Conservation (phyloP, 2,329 filamentous ascomycete genomes). For the Botrytis cinerea region DNA sequence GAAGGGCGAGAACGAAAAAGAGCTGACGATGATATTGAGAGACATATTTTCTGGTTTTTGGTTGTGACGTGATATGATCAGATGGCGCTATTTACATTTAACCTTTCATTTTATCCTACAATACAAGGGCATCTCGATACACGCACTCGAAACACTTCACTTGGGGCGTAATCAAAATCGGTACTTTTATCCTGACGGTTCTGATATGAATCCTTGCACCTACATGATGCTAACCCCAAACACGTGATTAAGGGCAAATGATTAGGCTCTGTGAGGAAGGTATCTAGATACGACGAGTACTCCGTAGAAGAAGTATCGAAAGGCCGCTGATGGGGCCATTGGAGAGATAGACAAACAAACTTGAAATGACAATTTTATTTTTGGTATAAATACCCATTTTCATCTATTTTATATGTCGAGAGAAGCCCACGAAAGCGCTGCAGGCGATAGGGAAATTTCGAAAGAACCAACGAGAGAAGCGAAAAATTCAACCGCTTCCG, state of each 20-base stretch:
- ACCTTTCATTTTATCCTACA: slow-evolving; percentile 5
- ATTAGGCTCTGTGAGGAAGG: slow-evolving; percentile 1
- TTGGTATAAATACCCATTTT: background rate
- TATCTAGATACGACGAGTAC: background rate
- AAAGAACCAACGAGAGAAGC: background rate
- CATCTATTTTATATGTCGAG: slow-evolving; percentile 14
- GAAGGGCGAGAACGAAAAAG: background rate
- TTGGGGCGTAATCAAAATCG: background rate
- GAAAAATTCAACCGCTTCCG: background rate
- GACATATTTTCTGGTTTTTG: background rate
- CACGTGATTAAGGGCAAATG: slow-evolving; percentile 1
- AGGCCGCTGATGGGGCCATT: background rate
- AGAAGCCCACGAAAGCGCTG: slow-evolving; percentile 20
- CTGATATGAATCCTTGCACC: background rate
- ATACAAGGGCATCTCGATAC: background rate
- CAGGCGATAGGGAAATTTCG: background rate
- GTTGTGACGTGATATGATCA: slow-evolving; percentile 15
- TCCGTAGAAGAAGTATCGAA: background rate
- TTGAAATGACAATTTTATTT: background rate
- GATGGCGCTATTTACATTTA: slow-evolving; percentile 8
- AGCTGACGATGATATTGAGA: background rate
- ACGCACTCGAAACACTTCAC: background rate
- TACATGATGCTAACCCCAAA: background rate
- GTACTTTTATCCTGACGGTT: background rate
- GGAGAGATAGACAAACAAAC: background rate